Conservation (phyloP, 805 yeast genomes). For the Wickerhamomyces xylosicus region DNA sequence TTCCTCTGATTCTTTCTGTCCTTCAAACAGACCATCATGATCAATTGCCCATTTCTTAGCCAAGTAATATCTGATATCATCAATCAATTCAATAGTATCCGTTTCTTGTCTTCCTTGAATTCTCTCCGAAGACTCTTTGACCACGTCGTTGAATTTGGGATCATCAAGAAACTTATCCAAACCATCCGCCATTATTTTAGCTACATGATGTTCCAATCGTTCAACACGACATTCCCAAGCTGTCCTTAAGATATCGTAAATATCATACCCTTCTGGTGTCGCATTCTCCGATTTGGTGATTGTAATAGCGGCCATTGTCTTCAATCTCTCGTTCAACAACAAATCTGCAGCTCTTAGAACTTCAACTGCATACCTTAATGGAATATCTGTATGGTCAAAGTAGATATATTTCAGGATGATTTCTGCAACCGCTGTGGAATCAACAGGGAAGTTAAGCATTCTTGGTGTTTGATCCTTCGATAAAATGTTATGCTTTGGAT, state of each 20-base stretch:
- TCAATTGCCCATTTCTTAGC: slow-evolving; percentile 19
- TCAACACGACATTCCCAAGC: slow-evolving; percentile 63
- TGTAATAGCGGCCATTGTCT: slow-evolving; percentile 47
- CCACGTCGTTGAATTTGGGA: slow-evolving; percentile 28
- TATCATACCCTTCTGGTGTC: slow-evolving; percentile 23
- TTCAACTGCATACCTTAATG: slow-evolving; percentile 41
- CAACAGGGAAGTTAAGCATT: slow-evolving; percentile 20
- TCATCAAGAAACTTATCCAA: slow-evolving; percentile 27
- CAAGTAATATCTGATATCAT: slow-evolving; percentile 63
- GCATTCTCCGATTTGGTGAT: slow-evolving; percentile 23
- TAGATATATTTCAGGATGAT: slow-evolving; percentile 46
- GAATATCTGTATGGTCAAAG: slow-evolving; percentile 46
- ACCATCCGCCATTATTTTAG: slow-evolving; percentile 44
- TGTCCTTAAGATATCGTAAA: slow-evolving; percentile 48
- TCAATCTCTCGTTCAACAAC: slow-evolving; percentile 48
- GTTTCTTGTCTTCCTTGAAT: slow-evolving; percentile 57
- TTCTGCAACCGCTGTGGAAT: slow-evolving; percentile 32
- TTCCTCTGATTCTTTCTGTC: slow-evolving; percentile 12
- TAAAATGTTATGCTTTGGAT: slow-evolving; percentile 6
- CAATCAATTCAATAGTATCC: slow-evolving; percentile 72
- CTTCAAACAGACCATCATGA: slow-evolving; percentile 23
- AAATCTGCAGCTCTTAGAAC: slow-evolving; percentile 48
- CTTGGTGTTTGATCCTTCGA: slow-evolving; percentile 5
- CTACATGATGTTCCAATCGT: slow-evolving; percentile 53
- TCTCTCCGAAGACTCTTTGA: slow-evolving; percentile 41